These are phyloP conservation scores for Carnegiea gigantea DNA, from an alignment of 179 eudicot species.

Conservation along the genomic window DNA sequence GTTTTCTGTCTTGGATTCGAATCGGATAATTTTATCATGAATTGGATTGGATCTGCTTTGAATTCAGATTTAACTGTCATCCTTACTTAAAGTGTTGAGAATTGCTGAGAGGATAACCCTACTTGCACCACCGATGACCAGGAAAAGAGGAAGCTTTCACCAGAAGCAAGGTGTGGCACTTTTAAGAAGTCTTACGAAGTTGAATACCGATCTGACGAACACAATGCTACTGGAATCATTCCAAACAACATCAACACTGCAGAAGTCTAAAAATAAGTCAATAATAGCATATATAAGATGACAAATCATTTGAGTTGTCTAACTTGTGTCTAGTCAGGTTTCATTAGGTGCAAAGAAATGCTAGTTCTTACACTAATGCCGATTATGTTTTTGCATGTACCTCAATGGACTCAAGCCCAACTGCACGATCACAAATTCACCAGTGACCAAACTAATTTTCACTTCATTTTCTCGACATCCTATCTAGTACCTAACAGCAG, in stretches of 20 bases:
- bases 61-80: no score
- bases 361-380: no score
- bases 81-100: conserved; percentile 39
- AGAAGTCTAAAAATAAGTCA: not conserved
- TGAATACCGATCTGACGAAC: conserved; percentile 85
- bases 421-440: no score
- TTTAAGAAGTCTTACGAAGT: conserved; percentile 40
- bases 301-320: not conserved
- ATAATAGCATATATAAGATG: not conserved
- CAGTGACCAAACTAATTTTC: no score
- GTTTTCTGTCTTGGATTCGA: not conserved
- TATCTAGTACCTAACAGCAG: no score
- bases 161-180: conserved; percentile 64
- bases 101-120: conserved; percentile 65
- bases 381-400: no score
- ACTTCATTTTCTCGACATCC: no score
- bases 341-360: no score
- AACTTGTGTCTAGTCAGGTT: not conserved
- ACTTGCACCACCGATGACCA: conserved; percentile 69
- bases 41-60: no score
- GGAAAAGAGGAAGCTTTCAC: conserved; percentile 77
- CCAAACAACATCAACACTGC: conserved; percentile 90
- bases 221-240: conserved; percentile 88
- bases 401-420: no score
- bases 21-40: no score